Base-by-base conservation (phyloP, 108 stramenopile species). In the Cylindrotheca closterium region DNA sequence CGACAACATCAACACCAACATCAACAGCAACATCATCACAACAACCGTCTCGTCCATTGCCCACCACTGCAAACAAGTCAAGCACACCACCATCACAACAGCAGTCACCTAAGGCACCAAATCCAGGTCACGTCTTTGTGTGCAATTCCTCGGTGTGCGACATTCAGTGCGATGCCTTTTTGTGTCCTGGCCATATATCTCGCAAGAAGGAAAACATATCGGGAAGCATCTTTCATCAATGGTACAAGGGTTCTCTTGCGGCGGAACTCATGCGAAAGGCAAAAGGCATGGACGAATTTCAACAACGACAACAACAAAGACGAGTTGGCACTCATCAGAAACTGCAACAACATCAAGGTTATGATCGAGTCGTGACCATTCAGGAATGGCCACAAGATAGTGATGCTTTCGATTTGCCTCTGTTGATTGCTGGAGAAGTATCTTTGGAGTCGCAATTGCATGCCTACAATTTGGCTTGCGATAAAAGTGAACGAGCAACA, bases 111-210 rank as follows among this genome's bases (percentile, higher is more conserved):
- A n/a, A n/a, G n/a, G 19, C 7, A 21, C 5, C 30, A 8, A 30
- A 48, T 31, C 55, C 54, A 10, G 54, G 63, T 12, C 71, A 72
- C 29, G 71, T 72, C 15, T 72, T 72, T 55, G 60, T 72, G 0
- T 37, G 42, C 23, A 72, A 64, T 29, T 32, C 31, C 21, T 53
- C 51, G 8, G 71, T 72, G 17, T 72, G 71, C 22, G 37, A 65
- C 30, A n/a, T 72, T 21, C 48, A 51, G 10, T 62, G 60, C 42
- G 71, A 72, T 56, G 71, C 64, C 5, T 72, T 72, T 30, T 57
- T 72, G 17, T 62, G 60, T 47, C 71, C 71, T 21, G 53, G 17
- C 17, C 32, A 19, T 1, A 63, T 72, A 28, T 17, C 26, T 23
- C 5, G 18, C 7, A 17, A 22, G 30, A 27, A 21, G 34, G 33